Base-by-base conservation (phyloP, 2,329 filamentous ascomycete species). In the Fusarium falciforme region DNA sequence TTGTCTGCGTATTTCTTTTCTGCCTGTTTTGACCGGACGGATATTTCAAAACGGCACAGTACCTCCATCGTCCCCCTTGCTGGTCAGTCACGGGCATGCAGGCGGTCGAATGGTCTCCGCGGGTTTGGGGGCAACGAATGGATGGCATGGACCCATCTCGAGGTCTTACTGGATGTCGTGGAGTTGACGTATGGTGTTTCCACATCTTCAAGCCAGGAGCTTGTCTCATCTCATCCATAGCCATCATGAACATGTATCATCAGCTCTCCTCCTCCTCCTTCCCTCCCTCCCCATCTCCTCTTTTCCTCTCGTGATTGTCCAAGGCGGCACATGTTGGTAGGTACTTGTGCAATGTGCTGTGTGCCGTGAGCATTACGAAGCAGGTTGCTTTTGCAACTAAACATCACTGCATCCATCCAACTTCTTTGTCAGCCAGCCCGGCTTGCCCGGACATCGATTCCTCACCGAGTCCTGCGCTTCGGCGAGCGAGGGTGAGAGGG, bases 401-500 rank as follows among this genome's bases (percentile, higher is more conserved):
- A 73, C 70, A 66, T 44, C 36, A 54, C 52, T 25, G 49, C 67
- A 70, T 59, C 40, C 42, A 36, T 64, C 60, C 68, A 64, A 63
- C 64, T 61, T 67, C 61, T 67, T 73, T 75, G 69, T 76, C 66
- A 75, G 70, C 67, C 66, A 57, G 54, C 66, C 73, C 77, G 77
- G 74, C 65, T 71, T 35, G 71, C 29, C 72, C 77, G 77, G 70
- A 66, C 71, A 63, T 76, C 58, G 55, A 78, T 69, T 55, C 55
- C 61, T 77, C 75, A 78, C 74, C 77, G 71, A 78, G 74, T 76
- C 35, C 70, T 70, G 71, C 35, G 61, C 64, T 59, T 75, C 76
- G 66, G 76, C 67, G 72, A 73, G 62, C 57, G 57, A 73, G 72
- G 66, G 67, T 71, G 66, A 63, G 57, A 64, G 62, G 52, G 49